Conservation (phyloP, 371 early-diverging fungal genomes). For the Mortierella sp. region DNA sequence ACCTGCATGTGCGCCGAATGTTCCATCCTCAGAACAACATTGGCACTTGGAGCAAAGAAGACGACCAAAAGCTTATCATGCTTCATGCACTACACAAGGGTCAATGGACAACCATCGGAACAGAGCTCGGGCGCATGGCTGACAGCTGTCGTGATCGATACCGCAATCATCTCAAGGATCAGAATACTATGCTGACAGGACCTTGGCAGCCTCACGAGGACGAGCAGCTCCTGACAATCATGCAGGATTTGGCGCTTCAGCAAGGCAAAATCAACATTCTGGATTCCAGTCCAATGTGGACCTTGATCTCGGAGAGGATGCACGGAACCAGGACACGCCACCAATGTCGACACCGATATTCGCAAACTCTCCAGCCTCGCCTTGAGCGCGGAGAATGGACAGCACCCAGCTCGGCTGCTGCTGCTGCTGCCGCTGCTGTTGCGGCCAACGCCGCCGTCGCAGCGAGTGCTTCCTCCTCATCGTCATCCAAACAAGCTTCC, state of each 20-base stretch:
- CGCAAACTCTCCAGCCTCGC: conserved; percentile 54
- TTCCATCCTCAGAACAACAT: conserved; percentile 58
- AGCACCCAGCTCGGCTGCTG: conserved; percentile 51
- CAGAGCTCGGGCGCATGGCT: conserved; percentile 53
- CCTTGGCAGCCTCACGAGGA: conserved; percentile 55
- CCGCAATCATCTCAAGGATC: conserved; percentile 54
- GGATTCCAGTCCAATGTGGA: conserved; percentile 56
- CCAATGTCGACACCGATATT: conserved; percentile 55
- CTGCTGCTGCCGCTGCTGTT: conserved; percentile 47
- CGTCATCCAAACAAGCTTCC: conserved; percentile 20
- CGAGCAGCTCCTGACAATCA: conserved; percentile 41
- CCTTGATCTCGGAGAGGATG: conserved; percentile 51
- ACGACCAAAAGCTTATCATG: conserved; percentile 44
- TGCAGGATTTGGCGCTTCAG: conserved; percentile 52
- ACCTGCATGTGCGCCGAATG: conserved; percentile 56
- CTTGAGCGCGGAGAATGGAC: conserved; percentile 59
- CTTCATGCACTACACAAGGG: conserved; percentile 46
- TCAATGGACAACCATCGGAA: conserved; percentile 53
- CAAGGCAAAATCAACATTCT: conserved; percentile 47
- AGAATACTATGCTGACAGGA: conserved; percentile 51
- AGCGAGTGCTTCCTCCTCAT: conserved; percentile 20
- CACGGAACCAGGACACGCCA: conserved; percentile 51
- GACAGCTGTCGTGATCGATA: conserved; percentile 57
- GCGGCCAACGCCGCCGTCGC: conserved; percentile 47
- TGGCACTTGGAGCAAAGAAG: conserved; percentile 57